Conservation (phyloP, 2,329 filamentous ascomycete species). For the Epichloe brachyelytri region DNA sequence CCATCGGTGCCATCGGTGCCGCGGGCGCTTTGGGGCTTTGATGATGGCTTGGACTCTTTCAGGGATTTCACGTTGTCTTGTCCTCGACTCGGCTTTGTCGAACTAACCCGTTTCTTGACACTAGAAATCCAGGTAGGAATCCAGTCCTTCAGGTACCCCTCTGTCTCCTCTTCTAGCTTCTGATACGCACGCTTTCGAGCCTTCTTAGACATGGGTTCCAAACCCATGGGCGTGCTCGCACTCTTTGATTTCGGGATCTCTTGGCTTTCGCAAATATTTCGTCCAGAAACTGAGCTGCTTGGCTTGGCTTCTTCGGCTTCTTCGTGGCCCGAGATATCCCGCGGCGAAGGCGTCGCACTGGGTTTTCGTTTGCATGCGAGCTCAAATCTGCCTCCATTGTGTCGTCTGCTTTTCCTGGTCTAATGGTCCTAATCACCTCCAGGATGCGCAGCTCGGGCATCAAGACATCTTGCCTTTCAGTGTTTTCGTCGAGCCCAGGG, state of each 20-base stretch:
- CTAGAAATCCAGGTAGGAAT: not conserved
- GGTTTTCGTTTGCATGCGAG: not conserved
- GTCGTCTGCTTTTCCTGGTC: not conserved
- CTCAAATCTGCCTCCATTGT: not conserved
- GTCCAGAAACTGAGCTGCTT: no score
- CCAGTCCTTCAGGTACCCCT: not conserved
- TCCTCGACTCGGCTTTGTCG: not conserved
- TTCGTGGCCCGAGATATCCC: not conserved
- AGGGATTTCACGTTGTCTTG: not conserved
- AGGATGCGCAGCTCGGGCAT: not conserved
- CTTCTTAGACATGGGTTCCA: not conserved
- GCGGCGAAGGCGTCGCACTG: not conserved
- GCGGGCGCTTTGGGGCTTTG: not conserved
- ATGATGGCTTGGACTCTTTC: not conserved
- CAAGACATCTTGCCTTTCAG: not conserved
- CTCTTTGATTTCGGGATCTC: not conserved
- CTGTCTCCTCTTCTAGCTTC: conserved; percentile 1
- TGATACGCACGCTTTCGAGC: not conserved
- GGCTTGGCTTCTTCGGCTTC: not conserved
- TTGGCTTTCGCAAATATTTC: not conserved
- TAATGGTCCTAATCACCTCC: not conserved
- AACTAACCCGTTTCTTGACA: not conserved
- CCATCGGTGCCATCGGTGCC: not conserved
- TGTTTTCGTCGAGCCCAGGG: not conserved
- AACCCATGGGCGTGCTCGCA: not conserved